These are phyloP conservation scores for Stagonosporopsis rhizophila DNA, from an alignment of 2,329 filamentous ascomycete species.

Conservation along the genomic window DNA sequence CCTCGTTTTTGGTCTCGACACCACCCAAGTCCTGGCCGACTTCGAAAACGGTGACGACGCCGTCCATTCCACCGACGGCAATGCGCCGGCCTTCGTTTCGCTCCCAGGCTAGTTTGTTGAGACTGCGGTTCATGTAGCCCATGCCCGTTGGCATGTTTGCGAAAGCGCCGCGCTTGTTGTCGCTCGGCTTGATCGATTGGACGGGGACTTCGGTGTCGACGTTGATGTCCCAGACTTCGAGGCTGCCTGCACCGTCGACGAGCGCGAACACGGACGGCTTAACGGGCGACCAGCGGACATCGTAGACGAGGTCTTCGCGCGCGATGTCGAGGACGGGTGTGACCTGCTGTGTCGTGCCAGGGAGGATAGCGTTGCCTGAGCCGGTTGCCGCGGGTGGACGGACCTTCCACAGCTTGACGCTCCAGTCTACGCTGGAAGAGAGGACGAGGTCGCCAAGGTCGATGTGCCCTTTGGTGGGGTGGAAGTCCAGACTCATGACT, in stretches of 20 bases:
- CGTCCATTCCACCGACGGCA: conserved; percentile 91
- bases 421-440: conserved; percentile 94
- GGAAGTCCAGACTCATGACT: conserved; percentile 95
- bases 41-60: conserved; percentile 90
- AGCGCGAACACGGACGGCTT: conserved; percentile 94
- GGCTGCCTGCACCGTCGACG: conserved; percentile 88
- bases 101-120: conserved; percentile 97
- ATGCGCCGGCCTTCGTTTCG: conserved; percentile 83
- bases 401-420: conserved; percentile 95
- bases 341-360: conserved; percentile 59
- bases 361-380: conserved; percentile 51
- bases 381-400: conserved; percentile 76
- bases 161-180: conserved; percentile 46
- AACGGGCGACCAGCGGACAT: conserved; percentile 92
- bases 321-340: conserved; percentile 86
- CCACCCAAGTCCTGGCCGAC: conserved; percentile 83
- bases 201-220: conserved; percentile 92
- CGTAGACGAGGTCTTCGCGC: conserved; percentile 95
- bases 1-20: conserved; percentile 85
- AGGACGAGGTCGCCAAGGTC: conserved; percentile 94
- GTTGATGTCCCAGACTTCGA: conserved; percentile 96
- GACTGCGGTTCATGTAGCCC: conserved; percentile 78
- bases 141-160: conserved; percentile 48
- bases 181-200: conserved; percentile 76
- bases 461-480: conserved; percentile 88